These are phyloP conservation scores for Diatrype stigma DNA, from an alignment of 2,329 filamentous ascomycete species.

Conservation along the genomic window DNA sequence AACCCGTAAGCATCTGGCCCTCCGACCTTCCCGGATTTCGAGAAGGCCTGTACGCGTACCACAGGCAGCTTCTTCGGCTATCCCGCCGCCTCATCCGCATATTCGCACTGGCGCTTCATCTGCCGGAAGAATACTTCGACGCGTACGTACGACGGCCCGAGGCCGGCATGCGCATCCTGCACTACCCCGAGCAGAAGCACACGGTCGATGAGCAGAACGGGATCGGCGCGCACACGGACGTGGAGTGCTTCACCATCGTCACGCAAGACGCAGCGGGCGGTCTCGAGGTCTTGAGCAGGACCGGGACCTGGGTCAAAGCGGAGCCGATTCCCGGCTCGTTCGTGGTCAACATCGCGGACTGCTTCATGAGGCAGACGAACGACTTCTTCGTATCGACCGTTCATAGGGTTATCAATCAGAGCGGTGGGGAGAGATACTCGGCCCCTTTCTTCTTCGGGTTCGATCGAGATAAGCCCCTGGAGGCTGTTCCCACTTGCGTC, in stretches of 20 bases:
- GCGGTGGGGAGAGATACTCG: slow-evolving; percentile 33
- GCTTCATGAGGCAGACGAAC: slow-evolving; percentile 37
- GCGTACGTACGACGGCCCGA: slow-evolving; percentile 27
- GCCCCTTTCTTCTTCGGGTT: slow-evolving; percentile 38
- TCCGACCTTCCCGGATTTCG: slow-evolving; percentile 30
- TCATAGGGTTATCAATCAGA: slow-evolving; percentile 35
- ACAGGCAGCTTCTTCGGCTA: slow-evolving; percentile 30
- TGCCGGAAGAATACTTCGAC: slow-evolving; percentile 38
- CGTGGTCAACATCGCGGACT: slow-evolving; percentile 43
- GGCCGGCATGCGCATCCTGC: slow-evolving; percentile 32
- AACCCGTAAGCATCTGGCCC: slow-evolving; percentile 26
- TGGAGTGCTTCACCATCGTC: slow-evolving; percentile 44
- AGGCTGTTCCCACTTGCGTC: too few species aligned
- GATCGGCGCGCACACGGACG: slow-evolving; percentile 45
- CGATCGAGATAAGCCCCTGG: not conserved
- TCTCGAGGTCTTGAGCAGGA: slow-evolving; percentile 41
- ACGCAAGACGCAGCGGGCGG: slow-evolving; percentile 40
- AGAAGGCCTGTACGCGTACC: slow-evolving; percentile 31
- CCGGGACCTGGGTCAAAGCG: slow-evolving; percentile 40
- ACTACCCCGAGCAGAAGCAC: slow-evolving; percentile 35
- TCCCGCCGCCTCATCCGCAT: slow-evolving; percentile 33
- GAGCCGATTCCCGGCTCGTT: slow-evolving; percentile 37
- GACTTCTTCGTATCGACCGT: slow-evolving; percentile 39
- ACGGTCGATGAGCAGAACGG: slow-evolving; percentile 22
- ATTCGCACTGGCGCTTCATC: slow-evolving; percentile 36